Evolutionary conservation across 345 rosid species (phyloP).

Genomic region (Lumnitzera littorea): DNA sequence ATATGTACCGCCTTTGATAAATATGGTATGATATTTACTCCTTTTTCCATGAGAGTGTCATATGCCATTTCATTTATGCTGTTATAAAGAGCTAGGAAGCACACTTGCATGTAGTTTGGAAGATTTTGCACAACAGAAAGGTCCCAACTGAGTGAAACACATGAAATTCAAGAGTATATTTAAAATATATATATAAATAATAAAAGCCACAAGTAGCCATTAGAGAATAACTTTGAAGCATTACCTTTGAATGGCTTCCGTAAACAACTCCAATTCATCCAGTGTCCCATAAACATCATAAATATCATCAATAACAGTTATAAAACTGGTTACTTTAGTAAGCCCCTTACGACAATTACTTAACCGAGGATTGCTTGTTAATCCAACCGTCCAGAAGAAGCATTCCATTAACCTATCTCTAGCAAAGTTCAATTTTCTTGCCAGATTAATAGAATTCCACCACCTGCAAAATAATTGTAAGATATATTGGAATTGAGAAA

Average conservation of each 20-base stretch:
- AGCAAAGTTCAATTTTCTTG: conserved; percentile 26
- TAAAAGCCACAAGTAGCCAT: background rate
- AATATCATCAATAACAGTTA: conserved; percentile 34
- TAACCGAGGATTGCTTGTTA: conserved; percentile 21
- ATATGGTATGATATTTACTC: conserved; percentile 14
- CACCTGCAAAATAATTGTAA: conserved; percentile 16
- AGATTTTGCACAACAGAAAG: conserved; percentile 16
- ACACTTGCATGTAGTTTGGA: conserved; percentile 35
- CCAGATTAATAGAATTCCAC: conserved; percentile 28
- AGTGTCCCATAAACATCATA: conserved; percentile 37
- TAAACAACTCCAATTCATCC: conserved; percentile 33
- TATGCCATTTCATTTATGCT: conserved; percentile 38
- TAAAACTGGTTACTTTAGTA: conserved; percentile 27
- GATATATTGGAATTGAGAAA: background rate
- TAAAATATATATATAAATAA: background rate
- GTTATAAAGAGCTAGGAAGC: conserved; percentile 32
- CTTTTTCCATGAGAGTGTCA: conserved; percentile 26
- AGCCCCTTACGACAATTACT: conserved; percentile 17
- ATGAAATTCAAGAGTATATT: background rate
- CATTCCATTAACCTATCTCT: conserved; percentile 45
- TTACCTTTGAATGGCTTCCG: conserved; percentile 28
- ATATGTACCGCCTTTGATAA: conserved; percentile 23
- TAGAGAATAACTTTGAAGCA: background rate
- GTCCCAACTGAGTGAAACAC: conserved; percentile 32
- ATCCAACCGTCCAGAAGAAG: conserved; percentile 36